These are phyloP conservation scores for Sambucus nigra DNA, from an alignment of 129 eudicot genomes.

Conservation along the genomic window DNA sequence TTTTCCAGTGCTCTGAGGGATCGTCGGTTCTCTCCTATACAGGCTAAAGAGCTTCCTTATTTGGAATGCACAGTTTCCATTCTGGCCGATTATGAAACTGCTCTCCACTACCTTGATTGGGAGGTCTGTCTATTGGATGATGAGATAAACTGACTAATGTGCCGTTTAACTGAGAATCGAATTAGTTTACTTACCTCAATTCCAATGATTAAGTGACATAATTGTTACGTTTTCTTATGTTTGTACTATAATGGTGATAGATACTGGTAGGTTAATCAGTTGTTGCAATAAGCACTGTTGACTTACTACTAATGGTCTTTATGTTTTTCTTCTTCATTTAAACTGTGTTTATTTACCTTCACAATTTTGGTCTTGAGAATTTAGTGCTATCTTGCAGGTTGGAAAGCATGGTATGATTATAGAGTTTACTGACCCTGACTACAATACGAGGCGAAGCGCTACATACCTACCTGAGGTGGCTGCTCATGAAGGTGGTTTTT, in stretches of 20 bases:
- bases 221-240: too few relatives aligned
- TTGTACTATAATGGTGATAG: too few relatives aligned
- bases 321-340: neutral
- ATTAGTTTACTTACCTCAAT: too few relatives aligned
- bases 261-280: too few relatives aligned
- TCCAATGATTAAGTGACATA: too few relatives aligned
- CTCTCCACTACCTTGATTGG: slow-evolving; percentile 71
- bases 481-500: slow-evolving; percentile 67
- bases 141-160: too few relatives aligned
- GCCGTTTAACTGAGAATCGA: too few relatives aligned
- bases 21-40: slow-evolving; percentile 85
- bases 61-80: slow-evolving; percentile 86
- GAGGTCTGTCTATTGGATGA: slow-evolving; percentile 39
- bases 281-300: too few relatives aligned
- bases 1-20: slow-evolving; percentile 76
- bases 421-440: slow-evolving; percentile 74
- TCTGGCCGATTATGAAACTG: slow-evolving; percentile 77
- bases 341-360: neutral
- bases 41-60: slow-evolving; percentile 72
- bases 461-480: slow-evolving; percentile 90
- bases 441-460: slow-evolving; percentile 65
- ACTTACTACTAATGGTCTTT: too few relatives aligned
- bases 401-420: slow-evolving; percentile 83
- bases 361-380: neutral
- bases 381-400: slow-evolving; percentile 34